These are phyloP conservation scores for Leucosporidium creatinivorum DNA, from an alignment of 768 basidiomycete species.

Conservation along the genomic window DNA sequence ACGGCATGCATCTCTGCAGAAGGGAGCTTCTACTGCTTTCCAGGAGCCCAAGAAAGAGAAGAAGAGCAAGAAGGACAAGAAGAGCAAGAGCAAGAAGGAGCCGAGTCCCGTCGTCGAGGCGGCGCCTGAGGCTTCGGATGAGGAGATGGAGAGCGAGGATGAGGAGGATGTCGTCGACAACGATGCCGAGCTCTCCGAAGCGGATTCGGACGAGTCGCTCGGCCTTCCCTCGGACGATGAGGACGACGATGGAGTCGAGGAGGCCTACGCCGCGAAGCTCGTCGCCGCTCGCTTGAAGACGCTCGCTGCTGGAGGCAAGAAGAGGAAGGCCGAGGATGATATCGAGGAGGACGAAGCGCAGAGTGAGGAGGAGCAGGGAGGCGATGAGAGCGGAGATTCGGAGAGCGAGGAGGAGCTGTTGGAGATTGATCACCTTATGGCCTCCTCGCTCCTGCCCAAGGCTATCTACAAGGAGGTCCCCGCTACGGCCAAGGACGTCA, in stretches of 20 bases:
- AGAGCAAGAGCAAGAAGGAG: not conserved
- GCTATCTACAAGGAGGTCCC: slow-evolving; percentile 1
- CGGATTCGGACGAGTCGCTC: slow-evolving; percentile 23
- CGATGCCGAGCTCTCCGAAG: slow-evolving; percentile 20
- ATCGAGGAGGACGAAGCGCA: slow-evolving; percentile 6
- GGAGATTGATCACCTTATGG: slow-evolving; percentile 28
- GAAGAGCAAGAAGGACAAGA: slow-evolving; percentile 9
- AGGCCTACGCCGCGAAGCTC: slow-evolving; percentile 24
- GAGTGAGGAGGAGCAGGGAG: slow-evolving; percentile 25
- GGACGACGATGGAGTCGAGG: slow-evolving; percentile 30
- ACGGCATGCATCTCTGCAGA: not conserved
- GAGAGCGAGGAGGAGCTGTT: slow-evolving; percentile 39
- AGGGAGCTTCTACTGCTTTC: slow-evolving; percentile 21
- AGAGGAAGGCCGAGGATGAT: slow-evolving; percentile 6
- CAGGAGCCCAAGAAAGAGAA: not conserved
- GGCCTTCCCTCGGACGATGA: slow-evolving; percentile 18
- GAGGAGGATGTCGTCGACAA: slow-evolving; percentile 8
- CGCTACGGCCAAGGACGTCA: slow-evolving; percentile 34
- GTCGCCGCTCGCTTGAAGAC: slow-evolving; percentile 25
- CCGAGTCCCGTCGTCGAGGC: not conserved
- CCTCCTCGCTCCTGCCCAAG: slow-evolving; percentile 9
- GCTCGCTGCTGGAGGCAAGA: slow-evolving; percentile 33
- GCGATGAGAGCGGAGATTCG: slow-evolving; percentile 38
- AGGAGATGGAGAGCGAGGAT: not conserved
- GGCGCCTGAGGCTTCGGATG: not conserved